Evolutionary conservation across 805 yeast genomes (phyloP).

Genomic region (Hanseniaspora valbyensis): DNA sequence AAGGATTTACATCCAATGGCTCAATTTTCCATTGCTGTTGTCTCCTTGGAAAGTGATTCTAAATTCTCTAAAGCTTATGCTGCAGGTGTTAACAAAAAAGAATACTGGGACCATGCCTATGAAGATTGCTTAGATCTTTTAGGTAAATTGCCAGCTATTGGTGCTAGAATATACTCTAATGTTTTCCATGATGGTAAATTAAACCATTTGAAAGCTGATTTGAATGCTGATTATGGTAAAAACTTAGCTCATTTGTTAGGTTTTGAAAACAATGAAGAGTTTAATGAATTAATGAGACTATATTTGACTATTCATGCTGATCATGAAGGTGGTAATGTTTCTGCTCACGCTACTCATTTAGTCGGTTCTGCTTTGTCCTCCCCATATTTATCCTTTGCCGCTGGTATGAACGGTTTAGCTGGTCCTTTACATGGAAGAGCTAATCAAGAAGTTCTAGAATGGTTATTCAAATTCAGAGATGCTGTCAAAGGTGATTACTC

Average conservation of each 20-base stretch:
- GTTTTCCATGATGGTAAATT: constrained; percentile 70
- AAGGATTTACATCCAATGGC: constrained; percentile 79
- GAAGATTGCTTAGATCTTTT: constrained; percentile 71
- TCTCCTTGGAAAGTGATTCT: constrained; percentile 72
- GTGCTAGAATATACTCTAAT: constrained; percentile 75
- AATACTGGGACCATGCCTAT: constrained; percentile 73
- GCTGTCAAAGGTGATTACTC: constrained; percentile 54
- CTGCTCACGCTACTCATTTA: constrained; percentile 77
- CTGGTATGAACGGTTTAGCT: constrained; percentile 76
- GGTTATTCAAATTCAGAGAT: constrained; percentile 57
- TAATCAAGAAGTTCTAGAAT: constrained; percentile 76
- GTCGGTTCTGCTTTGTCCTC: constrained; percentile 76
- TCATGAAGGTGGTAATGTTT: constrained; percentile 85
- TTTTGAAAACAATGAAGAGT: constrained; percentile 51
- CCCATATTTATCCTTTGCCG: constrained; percentile 67
- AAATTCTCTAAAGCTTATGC: constrained; percentile 79
- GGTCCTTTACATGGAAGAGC: constrained; percentile 86
- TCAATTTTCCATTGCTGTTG: constrained; percentile 72
- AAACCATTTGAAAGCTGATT: constrained; percentile 33
- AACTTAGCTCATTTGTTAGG: constrained; percentile 51
- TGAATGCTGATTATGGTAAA: constrained; percentile 53
- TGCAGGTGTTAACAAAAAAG: constrained; percentile 67
- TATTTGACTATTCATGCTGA: constrained; percentile 75
- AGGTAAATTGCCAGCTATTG: constrained; percentile 73
- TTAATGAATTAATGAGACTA: constrained; percentile 68